Evolutionary conservation across 257 asterid species (phyloP).

Genomic region (Penstemon eatonii): DNA sequence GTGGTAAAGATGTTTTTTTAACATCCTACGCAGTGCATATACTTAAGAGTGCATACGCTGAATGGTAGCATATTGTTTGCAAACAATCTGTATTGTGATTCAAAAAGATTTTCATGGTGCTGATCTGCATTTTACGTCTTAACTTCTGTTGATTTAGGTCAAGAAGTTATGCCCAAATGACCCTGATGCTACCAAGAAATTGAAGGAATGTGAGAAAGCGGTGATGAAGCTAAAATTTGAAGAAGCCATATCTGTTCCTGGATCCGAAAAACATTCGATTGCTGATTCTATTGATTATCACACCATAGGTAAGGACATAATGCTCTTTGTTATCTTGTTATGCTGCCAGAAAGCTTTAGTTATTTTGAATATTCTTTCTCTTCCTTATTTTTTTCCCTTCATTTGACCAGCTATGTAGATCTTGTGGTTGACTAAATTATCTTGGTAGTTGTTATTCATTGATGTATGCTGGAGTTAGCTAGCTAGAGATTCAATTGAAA

Average conservation of each 20-base stretch:
- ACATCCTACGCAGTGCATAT: too few relatives aligned
- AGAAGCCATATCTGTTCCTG: conserved; percentile 91
- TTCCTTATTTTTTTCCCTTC: neutral
- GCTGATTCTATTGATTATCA: conserved; percentile 89
- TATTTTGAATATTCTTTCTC: conserved; percentile 22
- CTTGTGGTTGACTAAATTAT: neutral
- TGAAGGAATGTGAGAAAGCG: conserved; percentile 79
- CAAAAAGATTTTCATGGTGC: neutral
- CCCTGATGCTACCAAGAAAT: conserved; percentile 54
- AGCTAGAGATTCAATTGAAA: conserved; percentile 9
- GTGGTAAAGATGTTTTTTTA: conserved; percentile 10
- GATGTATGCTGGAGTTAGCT: conserved; percentile 16
- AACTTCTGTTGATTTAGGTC: conserved; percentile 33
- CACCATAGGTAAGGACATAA: conserved; percentile 49
- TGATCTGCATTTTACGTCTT: neutral
- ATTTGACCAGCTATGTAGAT: conserved; percentile 17
- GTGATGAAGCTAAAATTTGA: conserved; percentile 96
- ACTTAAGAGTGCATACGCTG: too few relatives aligned
- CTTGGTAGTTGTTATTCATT: conserved; percentile 10
- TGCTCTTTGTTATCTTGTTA: neutral
- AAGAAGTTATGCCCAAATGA: conserved; percentile 53
- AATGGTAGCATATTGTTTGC: too few relatives aligned
- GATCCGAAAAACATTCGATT: conserved; percentile 57
- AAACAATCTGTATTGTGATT: too few relatives aligned
- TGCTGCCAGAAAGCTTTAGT: conserved; percentile 3